Evolutionary conservation across 208 protist species (phyloP), one percentile per base, ranked within the genome.

Genomic region (Leishmania gerbilli): DNA sequence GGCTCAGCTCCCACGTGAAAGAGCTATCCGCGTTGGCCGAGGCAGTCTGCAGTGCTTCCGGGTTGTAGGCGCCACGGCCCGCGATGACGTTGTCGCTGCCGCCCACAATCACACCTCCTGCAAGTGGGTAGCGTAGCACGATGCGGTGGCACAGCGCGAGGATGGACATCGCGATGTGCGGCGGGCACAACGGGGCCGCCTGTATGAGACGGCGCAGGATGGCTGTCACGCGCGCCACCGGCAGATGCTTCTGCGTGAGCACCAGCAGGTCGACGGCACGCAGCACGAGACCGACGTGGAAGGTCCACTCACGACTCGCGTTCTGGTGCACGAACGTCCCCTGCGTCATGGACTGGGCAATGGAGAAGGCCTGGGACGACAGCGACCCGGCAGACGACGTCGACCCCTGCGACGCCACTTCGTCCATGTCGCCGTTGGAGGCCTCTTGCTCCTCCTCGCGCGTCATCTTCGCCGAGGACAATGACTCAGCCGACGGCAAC

Each of bases 341-440:
- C 55, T 89, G 82, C 64, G 92, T 93, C 95, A 98, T 98, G 65
- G 95, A 98, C 78, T 96, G 89, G 34, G 93, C 93, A 75, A 98
- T 97, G 47, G 95, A 98, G 80, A 98, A 98, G 72, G 95, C 95
- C 84, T 93, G 86, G 11, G 95, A 98, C n/a, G 93, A 97, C 45
- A 98, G 90, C 1, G 92, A 96, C 58, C 95, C 95, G 13, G 92
- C 92, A 13, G 95, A 96, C 34, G 91, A 94, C 21, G 93, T 95
- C 0, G 95, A 97, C 51, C 92, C 91, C 76, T 92, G 90, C 49
- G 95, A 96, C 31, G 91, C 91, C 17, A 92, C 87, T 79, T 96
- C 92, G 76, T 96, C 95, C 49, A 72, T 75, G 27, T 90, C 87
- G 49, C 84, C 83, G 55, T 83, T 77, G 31, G 79, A 79, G 56